Conservation (phyloP, 2,329 filamentous ascomycete species). For the Aspergillaceae sp. region DNA sequence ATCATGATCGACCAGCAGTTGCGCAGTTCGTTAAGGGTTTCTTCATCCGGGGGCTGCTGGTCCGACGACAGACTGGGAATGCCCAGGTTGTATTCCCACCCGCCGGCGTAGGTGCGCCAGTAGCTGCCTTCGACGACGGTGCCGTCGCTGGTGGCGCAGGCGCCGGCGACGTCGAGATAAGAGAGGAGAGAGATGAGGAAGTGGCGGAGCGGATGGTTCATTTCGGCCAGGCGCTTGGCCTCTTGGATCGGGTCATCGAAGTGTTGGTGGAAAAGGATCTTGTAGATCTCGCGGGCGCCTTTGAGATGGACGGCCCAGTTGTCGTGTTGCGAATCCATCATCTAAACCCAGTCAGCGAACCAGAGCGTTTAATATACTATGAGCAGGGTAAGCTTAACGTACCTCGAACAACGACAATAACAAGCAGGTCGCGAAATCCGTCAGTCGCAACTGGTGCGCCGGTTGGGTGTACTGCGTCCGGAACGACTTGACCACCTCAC, state of each 20-base stretch:
- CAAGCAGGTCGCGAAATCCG: slow-evolving; percentile 28
- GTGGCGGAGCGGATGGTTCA: slow-evolving; percentile 25
- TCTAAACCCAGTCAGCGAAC: slow-evolving; percentile 13
- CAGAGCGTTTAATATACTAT: neutral
- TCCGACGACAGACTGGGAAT: slow-evolving; percentile 21
- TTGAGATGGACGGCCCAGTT: slow-evolving; percentile 34
- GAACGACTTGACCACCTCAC: slow-evolving; percentile 28
- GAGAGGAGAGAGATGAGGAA: slow-evolving; percentile 34
- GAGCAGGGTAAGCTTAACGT: slow-evolving; percentile 1
- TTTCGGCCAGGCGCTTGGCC: slow-evolving; percentile 20
- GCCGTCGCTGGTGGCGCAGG: slow-evolving; percentile 30
- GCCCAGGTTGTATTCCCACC: slow-evolving; percentile 31
- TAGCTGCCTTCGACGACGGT: slow-evolving; percentile 32
- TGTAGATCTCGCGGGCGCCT: slow-evolving; percentile 32
- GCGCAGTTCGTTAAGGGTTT: slow-evolving; percentile 19
- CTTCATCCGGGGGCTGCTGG: slow-evolving; percentile 12
- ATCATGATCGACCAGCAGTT: slow-evolving; percentile 26
- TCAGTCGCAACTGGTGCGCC: slow-evolving; percentile 16
- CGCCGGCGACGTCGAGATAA: slow-evolving; percentile 33
- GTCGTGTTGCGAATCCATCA: slow-evolving; percentile 31
- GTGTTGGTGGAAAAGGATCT: slow-evolving; percentile 22
- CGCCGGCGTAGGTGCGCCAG: slow-evolving; percentile 30
- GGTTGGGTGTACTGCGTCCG: slow-evolving; percentile 19
- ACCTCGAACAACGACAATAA: slow-evolving; percentile 29
- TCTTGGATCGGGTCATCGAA: slow-evolving; percentile 16